Base-by-base conservation (phyloP, 177 flowering plant genomes). In the Vitis hybrid region DNA sequence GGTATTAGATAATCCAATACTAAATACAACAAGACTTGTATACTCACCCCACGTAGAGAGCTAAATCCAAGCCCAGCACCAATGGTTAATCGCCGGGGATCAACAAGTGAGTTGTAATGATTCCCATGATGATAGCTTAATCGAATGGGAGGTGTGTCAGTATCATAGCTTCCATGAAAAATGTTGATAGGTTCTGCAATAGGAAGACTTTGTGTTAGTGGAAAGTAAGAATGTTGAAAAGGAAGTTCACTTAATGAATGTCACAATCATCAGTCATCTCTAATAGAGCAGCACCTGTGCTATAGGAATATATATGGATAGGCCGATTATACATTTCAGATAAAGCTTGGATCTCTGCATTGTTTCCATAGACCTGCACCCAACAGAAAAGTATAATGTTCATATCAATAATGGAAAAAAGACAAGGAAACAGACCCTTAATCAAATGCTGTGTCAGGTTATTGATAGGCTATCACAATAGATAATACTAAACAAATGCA, bases 41-140 rank as follows among this genome's bases (percentile, higher is more conserved):
- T 1, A 74, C 93, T 71, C 69, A 96, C 98, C 84, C 99, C 99
- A 50, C 80, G 89, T 68, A 96, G 97, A 82, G 79, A 79, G 77
- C 97, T 90, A 72, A 91, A 94, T 54, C 99, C 99, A 79, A 96
- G 98, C 48, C 99, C 99, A 64, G 97, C 98, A 66, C 99, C 99
- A 79, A 94, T 78, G 54, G 90, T 75, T 68, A 80, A 68, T 18
- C 99, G 87, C 9, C 94, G 96, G 8, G 99, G 99, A 79, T 96
- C 97, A 66, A 94, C 97, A 76, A 96, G 97, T 14, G 99, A 92
- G 67, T 96, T 96, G 80, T 96, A 96, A 79, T 94, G 99, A 82
- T 96, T 94, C 51, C 99, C 97, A 73, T 90, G 96, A 78, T 96
- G 98, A 76, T 84, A 94, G 72, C 99, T 96, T 56, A 96, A 77